Base-by-base conservation (phyloP, 768 basidiomycete genomes). In the Leccinellum luteum region DNA sequence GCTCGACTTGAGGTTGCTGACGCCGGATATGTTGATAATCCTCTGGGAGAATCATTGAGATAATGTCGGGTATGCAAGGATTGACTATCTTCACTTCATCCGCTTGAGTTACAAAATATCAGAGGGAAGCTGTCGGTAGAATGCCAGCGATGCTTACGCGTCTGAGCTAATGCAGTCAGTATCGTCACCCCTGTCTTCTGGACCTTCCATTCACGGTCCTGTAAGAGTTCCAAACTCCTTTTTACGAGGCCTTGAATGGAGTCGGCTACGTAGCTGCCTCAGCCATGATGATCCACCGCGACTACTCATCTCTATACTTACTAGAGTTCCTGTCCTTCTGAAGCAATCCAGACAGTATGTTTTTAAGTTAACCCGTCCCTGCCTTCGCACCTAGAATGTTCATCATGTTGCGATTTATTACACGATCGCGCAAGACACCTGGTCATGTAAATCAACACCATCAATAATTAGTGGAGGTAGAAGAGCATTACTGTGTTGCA, bases 111-210 rank as follows among this genome's bases (percentile, higher is more conserved):
- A 31, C 48, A 49, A 27, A 31, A n/a, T 13, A 31, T 31, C n/a
- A 49, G 15, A 14, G 15, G 48, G 5, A 49, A 28, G 25, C 12
- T 49, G 30, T 38, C 9, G 35, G 23, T n/a, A n/a, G 17, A 12
- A 19, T 28, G 19, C 4, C 30, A 17, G 6, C 15, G 9, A 43
- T n/a, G 2, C 55, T 17, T 59, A 69, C 67, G 47, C 1, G 64
- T 69, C 48, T 53, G 62, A 27, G 62, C 55, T 48, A 68, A 51
- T 3, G 67, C 62, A 12, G 58, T 62, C 10, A 68, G 58, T 10
- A 69, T 66, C 6, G 48, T 60, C 48, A 66, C 62, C 3, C 65
- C 67, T 5, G 59, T 60, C 27, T 69, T 69, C 57, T 66, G 67
- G 13, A 6, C 19, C 25, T 60, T 61, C 67, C 67, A 66, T 8